Evolutionary conservation across 2,329 filamentous ascomycete genomes (phyloP), one percentile per base, ranked within the genome.

Genomic region (Ascosphaera pollenicola): DNA sequence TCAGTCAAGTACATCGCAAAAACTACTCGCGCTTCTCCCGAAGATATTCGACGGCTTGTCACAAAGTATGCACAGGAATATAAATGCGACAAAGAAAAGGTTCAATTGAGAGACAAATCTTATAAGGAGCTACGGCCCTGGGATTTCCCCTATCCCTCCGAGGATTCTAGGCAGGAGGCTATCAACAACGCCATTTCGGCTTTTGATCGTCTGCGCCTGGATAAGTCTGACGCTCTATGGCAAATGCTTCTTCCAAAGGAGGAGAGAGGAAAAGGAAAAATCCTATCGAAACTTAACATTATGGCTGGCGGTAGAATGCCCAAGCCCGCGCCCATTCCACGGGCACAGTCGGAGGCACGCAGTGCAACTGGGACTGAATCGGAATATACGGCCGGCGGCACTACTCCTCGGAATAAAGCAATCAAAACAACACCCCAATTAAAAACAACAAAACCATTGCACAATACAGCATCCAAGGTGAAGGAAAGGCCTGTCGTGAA

Each of bases 111-210:
- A 26, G 70, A 75, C 52, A 70, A 69, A 48, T 55, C 59, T 13
- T 76, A 67, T 51, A 70, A 69, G 47, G 71, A 75, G 39, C 56
- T 77, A 44, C 69, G 75, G 48, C 63, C 73, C 8, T 75, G 65
- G 62, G 66, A 62, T 6, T 76, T 76, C 48, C 62, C 61, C 10
- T 77, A 75, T 51, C 62, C 61, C 19, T 62, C 56, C 30, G 49
- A 64, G 36, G 63, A 68, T 36, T 68, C 75, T 41, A 63, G 72
- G 15, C 60, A 73, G 44, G 57, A 64, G 39, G 73, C 70, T 19
- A 69, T 76, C 47, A 66, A 74, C 44, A 68, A 68, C 53, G 70
- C 72, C 40, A 66, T 75, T 48, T 66, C 65, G 39, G 70, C 72
- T 35, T 76, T 70, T 51, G 73, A 77, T 53, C 64, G 73, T 39